Evolutionary conservation across 2,329 filamentous ascomycete species (phyloP).

Genomic region (Didymella sp.): DNA sequence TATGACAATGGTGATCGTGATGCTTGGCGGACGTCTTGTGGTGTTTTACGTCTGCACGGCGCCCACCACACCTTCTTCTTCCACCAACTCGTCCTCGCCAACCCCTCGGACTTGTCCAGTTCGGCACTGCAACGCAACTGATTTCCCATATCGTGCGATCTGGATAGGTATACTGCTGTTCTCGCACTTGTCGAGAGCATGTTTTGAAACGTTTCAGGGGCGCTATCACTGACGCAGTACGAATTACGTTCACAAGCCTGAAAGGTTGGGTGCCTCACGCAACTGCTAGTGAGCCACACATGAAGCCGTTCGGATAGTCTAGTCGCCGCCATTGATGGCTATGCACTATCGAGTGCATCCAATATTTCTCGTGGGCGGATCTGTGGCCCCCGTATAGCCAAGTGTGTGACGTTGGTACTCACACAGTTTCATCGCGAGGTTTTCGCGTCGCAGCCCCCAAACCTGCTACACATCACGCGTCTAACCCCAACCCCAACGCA

Average conservation of each 20-base stretch:
- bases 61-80: conserved; percentile 7
- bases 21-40: conserved; percentile 29
- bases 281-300: conserved; percentile 30
- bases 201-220: conserved; percentile 28
- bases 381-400: conserved; percentile 38
- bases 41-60: conserved; percentile 31
- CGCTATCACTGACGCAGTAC: conserved; percentile 12
- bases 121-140: not conserved
- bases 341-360: conserved; percentile 32
- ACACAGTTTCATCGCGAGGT: conserved; percentile 43
- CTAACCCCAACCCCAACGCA: conserved; percentile 39
- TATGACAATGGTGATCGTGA: conserved; percentile 31
- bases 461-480: conserved; percentile 47
- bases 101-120: not conserved
- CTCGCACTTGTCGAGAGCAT: conserved; percentile 6
- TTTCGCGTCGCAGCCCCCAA: conserved; percentile 48
- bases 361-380: conserved; percentile 36
- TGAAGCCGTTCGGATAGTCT: conserved; percentile 35
- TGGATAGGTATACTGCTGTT: not conserved
- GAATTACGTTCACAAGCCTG: conserved; percentile 25
- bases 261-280: conserved; percentile 28
- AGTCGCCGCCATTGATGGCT: conserved; percentile 37
- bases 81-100: not conserved
- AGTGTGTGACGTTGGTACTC: conserved; percentile 40
- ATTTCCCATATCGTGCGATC: not conserved